Evolutionary conservation across 2,329 filamentous ascomycete genomes (phyloP), one percentile per base, ranked within the genome.

Genomic region (Celoporthe dispersa): DNA sequence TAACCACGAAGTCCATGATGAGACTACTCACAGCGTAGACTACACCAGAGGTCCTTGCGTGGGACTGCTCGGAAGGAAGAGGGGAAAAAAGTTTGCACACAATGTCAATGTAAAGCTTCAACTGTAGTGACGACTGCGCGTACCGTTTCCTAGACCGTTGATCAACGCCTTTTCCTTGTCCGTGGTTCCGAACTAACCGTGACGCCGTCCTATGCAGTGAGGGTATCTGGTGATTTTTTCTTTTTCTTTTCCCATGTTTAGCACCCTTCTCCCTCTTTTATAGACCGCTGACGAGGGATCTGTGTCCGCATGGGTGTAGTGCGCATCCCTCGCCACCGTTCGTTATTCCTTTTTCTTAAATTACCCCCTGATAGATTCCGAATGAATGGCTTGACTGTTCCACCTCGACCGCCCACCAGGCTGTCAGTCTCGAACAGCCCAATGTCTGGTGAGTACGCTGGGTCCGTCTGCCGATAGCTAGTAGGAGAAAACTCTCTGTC

Each of bases 201-300:
- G 63, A 72, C 70, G 70, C 70, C 70, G 62, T 63, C 33, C 48
- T 64, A 72, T 72, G 70, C 70, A 71, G 61, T 66, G 59, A 68
- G 59, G 68, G 59, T 70, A 64, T 68, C 48, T 67, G 44, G 22
- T 48, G 5, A n/a, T n/a, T 48, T n/a, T 48, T 44, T 14, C 14
- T 14, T 19, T 22, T 48, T 48, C 44, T 53, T 62, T 60, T 55
- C 19, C 48, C 35, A 48, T 57, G 63, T 59, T 66, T 39, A 60
- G 37, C 41, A 44, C 37, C 51, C 22, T 19, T 22, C 1, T 31
- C 37, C 33, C 55, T 44, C 39, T 31, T 12, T 65, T 44, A 25
- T 68, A 68, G 60, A 41, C 37, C 19, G 55, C 41, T 16, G 48
- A 37, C n/a, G 37, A 59, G 31, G 19, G 16, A 25, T 16, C 19